phyloP scores from a whole-genome alignment of 306 rosid genomes.

The Rosa chinensis region DNA sequence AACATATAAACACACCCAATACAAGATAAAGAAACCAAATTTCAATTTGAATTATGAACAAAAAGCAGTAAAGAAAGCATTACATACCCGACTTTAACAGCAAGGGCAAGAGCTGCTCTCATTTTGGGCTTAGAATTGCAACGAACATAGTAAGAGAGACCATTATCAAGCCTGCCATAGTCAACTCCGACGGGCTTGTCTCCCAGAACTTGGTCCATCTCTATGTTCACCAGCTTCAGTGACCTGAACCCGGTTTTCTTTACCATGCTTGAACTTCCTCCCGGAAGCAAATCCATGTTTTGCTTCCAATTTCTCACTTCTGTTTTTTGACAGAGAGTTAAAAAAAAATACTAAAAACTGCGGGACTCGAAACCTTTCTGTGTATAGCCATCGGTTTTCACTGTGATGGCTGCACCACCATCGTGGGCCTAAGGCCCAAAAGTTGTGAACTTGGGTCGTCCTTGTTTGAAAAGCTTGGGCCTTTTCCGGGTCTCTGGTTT shows the following conservation, averaged over 20 bases:
- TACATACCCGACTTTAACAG: conserved; percentile 75
- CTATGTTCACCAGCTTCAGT: conserved; percentile 62
- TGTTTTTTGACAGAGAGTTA: no score
- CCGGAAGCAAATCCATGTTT: conserved; percentile 77
- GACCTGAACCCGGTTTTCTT: conserved; percentile 90
- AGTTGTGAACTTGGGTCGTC: no score
- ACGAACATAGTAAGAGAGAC: conserved; percentile 83
- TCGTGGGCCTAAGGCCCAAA: conserved; percentile 2
- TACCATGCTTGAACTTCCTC: conserved; percentile 50
- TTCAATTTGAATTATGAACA: neutral
- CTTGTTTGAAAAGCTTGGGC: no score
- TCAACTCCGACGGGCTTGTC: conserved; percentile 62
- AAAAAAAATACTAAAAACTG: neutral
- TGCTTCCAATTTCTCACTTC: neutral
- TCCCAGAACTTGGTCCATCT: conserved; percentile 58
- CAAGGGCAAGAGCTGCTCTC: conserved; percentile 96
- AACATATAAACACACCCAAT: neutral
- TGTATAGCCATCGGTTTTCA: neutral
- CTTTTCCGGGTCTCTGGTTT: no score
- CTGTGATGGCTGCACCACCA: neutral
- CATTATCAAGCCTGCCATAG: conserved; percentile 81
- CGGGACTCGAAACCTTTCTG: neutral
- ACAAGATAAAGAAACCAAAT: neutral
- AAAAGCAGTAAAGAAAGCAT: neutral
- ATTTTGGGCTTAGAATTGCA: conserved; percentile 87